phyloP scores from a whole-genome alignment of 208 protist species.

The Wallacemonas sp. region DNA sequence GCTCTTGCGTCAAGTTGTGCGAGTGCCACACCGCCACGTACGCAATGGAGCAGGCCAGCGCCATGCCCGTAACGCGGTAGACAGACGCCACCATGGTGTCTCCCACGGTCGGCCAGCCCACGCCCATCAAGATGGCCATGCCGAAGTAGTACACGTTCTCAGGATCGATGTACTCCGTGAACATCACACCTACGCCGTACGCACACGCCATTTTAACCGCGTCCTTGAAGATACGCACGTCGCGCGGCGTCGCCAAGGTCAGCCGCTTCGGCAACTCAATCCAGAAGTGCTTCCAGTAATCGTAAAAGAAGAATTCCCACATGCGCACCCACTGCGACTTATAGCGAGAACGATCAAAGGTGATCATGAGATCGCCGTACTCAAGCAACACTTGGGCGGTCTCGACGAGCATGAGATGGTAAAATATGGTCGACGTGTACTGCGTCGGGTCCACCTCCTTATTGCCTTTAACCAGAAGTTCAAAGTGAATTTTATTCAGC shows the following conservation, averaged over 20 bases:
- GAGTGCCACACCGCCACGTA: slow-evolving; percentile 44
- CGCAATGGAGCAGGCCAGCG: slow-evolving; percentile 43
- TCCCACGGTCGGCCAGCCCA: slow-evolving; percentile 50
- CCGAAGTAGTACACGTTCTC: slow-evolving; percentile 69
- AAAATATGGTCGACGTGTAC: slow-evolving; percentile 37
- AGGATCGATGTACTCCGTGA: slow-evolving; percentile 50
- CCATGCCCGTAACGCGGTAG: slow-evolving; percentile 60
- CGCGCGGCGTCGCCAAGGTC: slow-evolving; percentile 34
- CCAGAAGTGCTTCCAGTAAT: slow-evolving; percentile 34
- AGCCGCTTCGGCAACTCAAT: slow-evolving; percentile 33
- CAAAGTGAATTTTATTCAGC: slow-evolving; percentile 49
- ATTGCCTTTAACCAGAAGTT: slow-evolving; percentile 28
- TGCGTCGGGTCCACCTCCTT: slow-evolving; percentile 29
- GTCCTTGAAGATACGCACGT: slow-evolving; percentile 38
- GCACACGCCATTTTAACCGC: slow-evolving; percentile 35
- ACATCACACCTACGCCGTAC: slow-evolving; percentile 42
- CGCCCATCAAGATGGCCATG: slow-evolving; percentile 68
- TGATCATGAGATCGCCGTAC: slow-evolving; percentile 32
- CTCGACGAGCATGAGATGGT: slow-evolving; percentile 31
- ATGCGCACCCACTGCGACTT: slow-evolving; percentile 20
- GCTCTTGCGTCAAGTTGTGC: slow-evolving; percentile 28
- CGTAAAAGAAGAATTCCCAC: slow-evolving; percentile 36
- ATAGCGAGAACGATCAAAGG: slow-evolving; percentile 36
- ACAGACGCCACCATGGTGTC: slow-evolving; percentile 57
- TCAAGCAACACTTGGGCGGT: slow-evolving; percentile 19